Base-by-base conservation (phyloP, 345 rosid genomes). In the Cardamine resedifolia region DNA sequence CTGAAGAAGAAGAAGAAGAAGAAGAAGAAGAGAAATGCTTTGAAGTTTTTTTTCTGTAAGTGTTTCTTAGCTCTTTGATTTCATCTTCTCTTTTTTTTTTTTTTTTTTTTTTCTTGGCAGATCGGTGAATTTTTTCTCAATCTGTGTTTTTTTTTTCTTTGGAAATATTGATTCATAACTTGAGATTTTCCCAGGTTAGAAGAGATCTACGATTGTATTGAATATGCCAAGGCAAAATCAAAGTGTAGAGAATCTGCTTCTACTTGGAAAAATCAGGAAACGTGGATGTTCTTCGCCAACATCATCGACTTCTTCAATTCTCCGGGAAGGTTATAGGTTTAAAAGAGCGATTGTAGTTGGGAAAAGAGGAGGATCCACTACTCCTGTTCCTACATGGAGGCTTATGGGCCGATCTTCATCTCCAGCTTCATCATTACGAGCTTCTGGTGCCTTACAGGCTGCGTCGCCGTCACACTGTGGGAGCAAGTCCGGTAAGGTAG, bases 261-360 rank as follows among this genome's bases (percentile, higher is more conserved):
- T 94, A 2, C 87, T 85, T 0, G 96, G 96, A 2, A 95, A 95
- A 78, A 87, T 95, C 78, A 85, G 99, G 73, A 95, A 95, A 68
- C 91, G 99, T 5, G 99, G 90, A 44, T 87, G 88, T 74, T 91
- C 99, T 0, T 87, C 99, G n/a, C 92, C 96, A 10, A 85, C 99
- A 9, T 91, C 96, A 1, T 91, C 97, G 0, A 91, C 97, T 6
- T 84, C 99, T 3, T 95, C 99, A 5, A 84, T 96, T 15, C 47
- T 90, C 15, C 67, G 88, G 56, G 97, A 86, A 49, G 91, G 86
- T 65, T 91, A 90, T 78, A 75, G 91, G 48, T 86, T 91, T 74
- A 95, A 95, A 77, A 84, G 91, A 72, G 96, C 99, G 10, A 88
- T 95, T 47, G 53, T 91, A 7, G 88, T 91, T 7, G 94, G 92